Percentiles rank a stretch among this genome's conserved stretches.
phyloP scores from a whole-genome alignment of 176 grass and related monocot genomes.

The Musa schizocarpa region DNA sequence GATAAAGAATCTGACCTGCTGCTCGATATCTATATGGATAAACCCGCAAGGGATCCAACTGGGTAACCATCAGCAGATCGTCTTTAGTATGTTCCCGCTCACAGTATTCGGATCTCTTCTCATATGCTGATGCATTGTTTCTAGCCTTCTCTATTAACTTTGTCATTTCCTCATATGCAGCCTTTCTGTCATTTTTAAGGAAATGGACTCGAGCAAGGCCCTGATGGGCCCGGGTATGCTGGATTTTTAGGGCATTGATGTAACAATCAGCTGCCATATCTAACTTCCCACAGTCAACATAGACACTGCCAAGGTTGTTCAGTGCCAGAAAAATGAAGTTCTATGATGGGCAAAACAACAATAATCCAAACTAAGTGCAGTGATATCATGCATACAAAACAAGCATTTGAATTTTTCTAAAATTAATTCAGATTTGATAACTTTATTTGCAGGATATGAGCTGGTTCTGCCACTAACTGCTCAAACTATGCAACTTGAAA shows the following conservation, averaged over 20 bases:
- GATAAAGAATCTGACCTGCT: slow-evolving; percentile 54
- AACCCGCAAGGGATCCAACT: slow-evolving; percentile 72
- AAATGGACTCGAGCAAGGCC: slow-evolving; percentile 88
- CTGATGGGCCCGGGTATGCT: slow-evolving; percentile 91
- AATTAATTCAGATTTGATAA: too few species aligned
- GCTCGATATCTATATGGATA: slow-evolving; percentile 93
- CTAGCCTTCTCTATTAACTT: slow-evolving; percentile 77
- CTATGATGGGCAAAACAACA: not conserved
- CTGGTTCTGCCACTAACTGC: too few species aligned
- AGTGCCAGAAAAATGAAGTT: slow-evolving; percentile 47
- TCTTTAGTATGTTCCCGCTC: slow-evolving; percentile 64
- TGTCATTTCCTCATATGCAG: slow-evolving; percentile 87
- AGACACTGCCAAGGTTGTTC: slow-evolving; percentile 96
- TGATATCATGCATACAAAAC: too few species aligned
- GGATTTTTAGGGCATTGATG: slow-evolving; percentile 76
- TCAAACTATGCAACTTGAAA: too few species aligned
- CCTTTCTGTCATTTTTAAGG: slow-evolving; percentile 57
- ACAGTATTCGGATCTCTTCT: slow-evolving; percentile 87
- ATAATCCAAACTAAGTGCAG: too few species aligned
- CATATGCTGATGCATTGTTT: slow-evolving; percentile 90
- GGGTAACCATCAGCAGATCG: slow-evolving; percentile 70
- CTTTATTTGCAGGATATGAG: too few species aligned
- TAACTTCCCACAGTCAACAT: slow-evolving; percentile 82
- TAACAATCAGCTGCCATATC: slow-evolving; percentile 88
- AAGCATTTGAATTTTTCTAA: too few species aligned